These are phyloP conservation scores for Boletus pseudo-olivaceus DNA, from an alignment of 768 basidiomycete species.

Conservation along the genomic window DNA sequence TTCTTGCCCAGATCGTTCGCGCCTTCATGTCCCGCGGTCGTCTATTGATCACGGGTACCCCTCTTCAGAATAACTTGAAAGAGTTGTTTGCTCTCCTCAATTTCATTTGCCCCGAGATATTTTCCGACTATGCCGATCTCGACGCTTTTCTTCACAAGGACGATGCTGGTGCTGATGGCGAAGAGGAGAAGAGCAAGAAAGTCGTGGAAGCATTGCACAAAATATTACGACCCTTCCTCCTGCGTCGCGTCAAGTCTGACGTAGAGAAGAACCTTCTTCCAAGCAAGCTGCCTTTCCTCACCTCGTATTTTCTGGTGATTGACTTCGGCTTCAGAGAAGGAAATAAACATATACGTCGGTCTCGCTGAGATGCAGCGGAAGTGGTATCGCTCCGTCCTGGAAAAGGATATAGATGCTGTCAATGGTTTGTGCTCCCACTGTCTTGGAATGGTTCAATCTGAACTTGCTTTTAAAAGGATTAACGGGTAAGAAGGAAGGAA, in stretches of 20 bases:
- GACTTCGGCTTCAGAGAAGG: constrained; percentile 65
- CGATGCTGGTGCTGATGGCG: constrained; percentile 56
- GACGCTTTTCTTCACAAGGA: constrained; percentile 95
- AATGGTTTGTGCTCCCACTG: constrained; percentile 56
- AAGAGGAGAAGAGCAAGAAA: constrained; percentile 84
- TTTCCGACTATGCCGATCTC: constrained; percentile 85
- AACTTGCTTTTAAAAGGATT: constrained; percentile 47
- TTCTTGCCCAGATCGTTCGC: constrained; percentile 92
- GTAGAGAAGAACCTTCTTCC: constrained; percentile 95
- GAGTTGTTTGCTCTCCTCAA: constrained; percentile 91
- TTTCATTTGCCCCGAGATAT: constrained; percentile 97
- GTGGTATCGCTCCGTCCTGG: constrained; percentile 94
- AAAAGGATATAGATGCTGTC: constrained; percentile 98
- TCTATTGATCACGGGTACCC: constrained; percentile 94
- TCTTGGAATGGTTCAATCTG: neutral
- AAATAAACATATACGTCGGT: constrained; percentile 97
- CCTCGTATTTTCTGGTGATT: neutral
- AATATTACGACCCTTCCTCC: constrained; percentile 90
- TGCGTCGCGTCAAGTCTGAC: constrained; percentile 92
- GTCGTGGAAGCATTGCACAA: constrained; percentile 97
- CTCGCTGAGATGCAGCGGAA: constrained; percentile 97
- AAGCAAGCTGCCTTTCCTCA: constrained; percentile 44
- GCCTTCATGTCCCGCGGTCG: constrained; percentile 85
- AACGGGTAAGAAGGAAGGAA: constrained; percentile 97
- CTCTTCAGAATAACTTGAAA: constrained; percentile 94